These are phyloP conservation scores for Aspergillus conjunctus DNA, from an alignment of 495 filamentous ascomycete genomes.

Conservation along the genomic window DNA sequence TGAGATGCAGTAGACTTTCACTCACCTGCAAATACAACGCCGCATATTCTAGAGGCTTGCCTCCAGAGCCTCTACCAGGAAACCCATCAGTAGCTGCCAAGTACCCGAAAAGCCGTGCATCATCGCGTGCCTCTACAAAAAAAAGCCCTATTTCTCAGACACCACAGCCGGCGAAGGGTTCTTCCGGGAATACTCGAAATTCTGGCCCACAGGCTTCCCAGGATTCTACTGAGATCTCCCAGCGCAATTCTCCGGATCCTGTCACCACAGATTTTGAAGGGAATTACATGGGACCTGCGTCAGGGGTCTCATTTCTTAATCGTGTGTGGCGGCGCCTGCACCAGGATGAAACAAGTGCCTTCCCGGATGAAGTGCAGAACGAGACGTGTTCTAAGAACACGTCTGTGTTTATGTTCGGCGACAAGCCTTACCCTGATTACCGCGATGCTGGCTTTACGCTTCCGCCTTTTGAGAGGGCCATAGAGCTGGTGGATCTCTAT, in stretches of 20 bases:
- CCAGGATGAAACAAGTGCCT: conserved; percentile 41
- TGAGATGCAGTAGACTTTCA: conserved; percentile 42
- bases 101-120: conserved; percentile 7
- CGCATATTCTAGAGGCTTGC: conserved; percentile 47
- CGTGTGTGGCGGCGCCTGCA: conserved; percentile 49
- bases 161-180: conserved; percentile 13
- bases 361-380: conserved; percentile 38
- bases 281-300: conserved; percentile 50
- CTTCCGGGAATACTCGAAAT: conserved; percentile 4
- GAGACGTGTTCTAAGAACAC: conserved; percentile 41
- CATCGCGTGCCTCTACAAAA: conserved; percentile 14
- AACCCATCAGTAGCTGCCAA: conserved; percentile 22
- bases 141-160: conserved; percentile 20
- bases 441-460: conserved; percentile 37
- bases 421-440: conserved; percentile 42
- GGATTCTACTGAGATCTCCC: conserved; percentile 22
- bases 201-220: conserved; percentile 13
- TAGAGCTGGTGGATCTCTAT: conserved; percentile 42
- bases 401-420: conserved; percentile 48
- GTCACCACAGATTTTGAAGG: conserved; percentile 50
- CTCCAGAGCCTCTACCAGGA: conserved; percentile 43
- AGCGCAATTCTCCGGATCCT: conserved; percentile 47
- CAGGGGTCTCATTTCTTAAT: conserved; percentile 50
- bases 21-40: conserved; percentile 48
- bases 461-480: conserved; percentile 39